phyloP scores from a whole-genome alignment of 202 grass and related monocot genomes.

The Musa balbisiana region DNA sequence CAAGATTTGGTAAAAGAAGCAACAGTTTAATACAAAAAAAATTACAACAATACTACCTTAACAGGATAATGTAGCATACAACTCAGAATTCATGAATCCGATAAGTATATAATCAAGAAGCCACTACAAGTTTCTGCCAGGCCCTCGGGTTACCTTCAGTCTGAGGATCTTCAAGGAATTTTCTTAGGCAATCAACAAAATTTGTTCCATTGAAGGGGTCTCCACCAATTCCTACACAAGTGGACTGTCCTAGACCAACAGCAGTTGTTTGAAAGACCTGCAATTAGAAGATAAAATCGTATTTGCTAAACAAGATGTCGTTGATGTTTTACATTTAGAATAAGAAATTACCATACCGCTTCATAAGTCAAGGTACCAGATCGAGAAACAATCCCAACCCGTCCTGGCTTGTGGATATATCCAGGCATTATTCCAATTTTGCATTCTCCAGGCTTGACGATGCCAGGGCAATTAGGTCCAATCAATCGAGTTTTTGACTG shows the following conservation, averaged over 20 bases:
- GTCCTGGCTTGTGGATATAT: constrained; percentile 93
- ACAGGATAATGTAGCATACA: no score
- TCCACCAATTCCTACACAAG: constrained; percentile 95
- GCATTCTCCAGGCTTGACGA: constrained; percentile 95
- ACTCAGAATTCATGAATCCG: no score
- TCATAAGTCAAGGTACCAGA: constrained; percentile 99
- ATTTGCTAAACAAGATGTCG: neutral
- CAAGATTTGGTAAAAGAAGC: no score
- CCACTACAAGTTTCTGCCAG: no score
- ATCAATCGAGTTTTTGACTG: constrained; percentile 91
- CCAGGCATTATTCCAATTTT: constrained; percentile 99
- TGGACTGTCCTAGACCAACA: constrained; percentile 91
- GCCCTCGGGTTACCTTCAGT: neutral
- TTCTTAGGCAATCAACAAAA: constrained; percentile 92
- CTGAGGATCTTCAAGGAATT: constrained; percentile 94
- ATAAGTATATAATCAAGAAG: no score
- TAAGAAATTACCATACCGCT: constrained; percentile 43
- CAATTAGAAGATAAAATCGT: constrained; percentile 13
- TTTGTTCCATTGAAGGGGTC: constrained; percentile 96
- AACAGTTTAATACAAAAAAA: no score
- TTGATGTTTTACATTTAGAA: neutral
- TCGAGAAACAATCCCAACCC: constrained; percentile 83
- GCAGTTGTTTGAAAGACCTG: constrained; percentile 99
- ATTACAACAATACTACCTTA: no score
- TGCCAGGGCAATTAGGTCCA: constrained; percentile 93